phyloP scores from a whole-genome alignment of 2,329 filamentous ascomycete genomes.

The Colletotrichum lentis region DNA sequence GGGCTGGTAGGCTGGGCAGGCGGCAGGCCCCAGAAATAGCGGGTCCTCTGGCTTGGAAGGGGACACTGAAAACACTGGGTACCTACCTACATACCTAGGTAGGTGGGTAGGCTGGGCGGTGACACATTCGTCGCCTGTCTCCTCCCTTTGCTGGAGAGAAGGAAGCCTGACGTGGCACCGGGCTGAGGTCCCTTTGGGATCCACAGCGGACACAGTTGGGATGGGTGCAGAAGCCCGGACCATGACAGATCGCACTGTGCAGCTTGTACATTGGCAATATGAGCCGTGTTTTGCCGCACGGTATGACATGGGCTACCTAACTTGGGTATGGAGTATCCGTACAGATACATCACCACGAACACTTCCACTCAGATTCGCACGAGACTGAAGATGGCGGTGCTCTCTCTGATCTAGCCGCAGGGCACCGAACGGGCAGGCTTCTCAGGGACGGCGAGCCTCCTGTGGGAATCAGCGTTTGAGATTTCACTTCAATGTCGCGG shows the following conservation, averaged over 20 bases:
- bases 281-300: neutral
- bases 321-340: too few relatives aligned
- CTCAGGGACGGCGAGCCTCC: neutral
- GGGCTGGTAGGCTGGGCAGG: conserved; percentile 17
- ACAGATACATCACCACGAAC: too few relatives aligned
- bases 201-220: conserved; percentile 27
- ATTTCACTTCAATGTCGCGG: neutral
- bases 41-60: conserved; percentile 8
- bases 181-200: conserved; percentile 36
- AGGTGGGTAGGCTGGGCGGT: conserved; percentile 2
- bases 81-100: too few relatives aligned
- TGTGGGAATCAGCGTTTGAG: neutral
- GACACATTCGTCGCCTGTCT: conserved; percentile 1
- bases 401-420: neutral
- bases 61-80: neutral
- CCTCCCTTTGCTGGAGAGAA: neutral
- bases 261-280: too few relatives aligned
- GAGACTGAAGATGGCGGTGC: neutral
- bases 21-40: conserved; percentile 17
- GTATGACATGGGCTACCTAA: neutral
- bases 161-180: conserved; percentile 37
- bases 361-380: too few relatives aligned
- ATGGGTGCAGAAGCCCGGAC: conserved; percentile 21
- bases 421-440: neutral
- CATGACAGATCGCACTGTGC: neutral